phyloP scores from a whole-genome alignment of 116 monocot species.

The Zostera marina region DNA sequence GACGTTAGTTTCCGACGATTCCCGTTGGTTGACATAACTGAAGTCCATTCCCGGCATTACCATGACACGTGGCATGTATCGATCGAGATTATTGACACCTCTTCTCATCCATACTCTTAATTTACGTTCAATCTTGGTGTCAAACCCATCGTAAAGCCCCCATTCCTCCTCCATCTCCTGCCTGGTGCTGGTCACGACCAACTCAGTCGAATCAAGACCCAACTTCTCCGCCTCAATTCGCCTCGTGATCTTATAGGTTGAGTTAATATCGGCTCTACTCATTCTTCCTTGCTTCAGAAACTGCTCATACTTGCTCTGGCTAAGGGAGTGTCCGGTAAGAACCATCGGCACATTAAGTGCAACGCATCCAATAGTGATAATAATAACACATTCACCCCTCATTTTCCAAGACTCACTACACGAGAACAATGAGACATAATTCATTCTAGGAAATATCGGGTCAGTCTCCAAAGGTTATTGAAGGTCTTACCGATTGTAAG shows the following conservation, averaged over 20 bases:
- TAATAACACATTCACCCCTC: too few relatives aligned
- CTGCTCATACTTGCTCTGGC: conserved; percentile 77
- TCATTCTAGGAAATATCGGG: too few relatives aligned
- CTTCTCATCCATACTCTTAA: conserved; percentile 35
- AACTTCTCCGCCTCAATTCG: conserved; percentile 63
- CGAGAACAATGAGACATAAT: too few relatives aligned
- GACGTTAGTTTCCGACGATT: conserved; percentile 18
- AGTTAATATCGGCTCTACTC: conserved; percentile 30
- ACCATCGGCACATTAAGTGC: conserved; percentile 64
- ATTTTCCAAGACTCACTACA: too few relatives aligned
- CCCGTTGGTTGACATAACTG: conserved; percentile 38
- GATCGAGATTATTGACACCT: conserved; percentile 46
- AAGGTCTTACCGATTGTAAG: too few relatives aligned
- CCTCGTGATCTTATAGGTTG: conserved; percentile 43
- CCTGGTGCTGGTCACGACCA: conserved; percentile 64
- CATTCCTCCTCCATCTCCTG: conserved; percentile 84
- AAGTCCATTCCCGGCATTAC: conserved; percentile 83
- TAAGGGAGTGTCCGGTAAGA: conserved; percentile 66
- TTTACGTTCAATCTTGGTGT: conserved; percentile 42
- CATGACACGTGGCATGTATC: conserved; percentile 53
- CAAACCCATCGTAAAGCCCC: conserved; percentile 75
- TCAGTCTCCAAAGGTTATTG: too few relatives aligned
- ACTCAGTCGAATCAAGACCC: conserved; percentile 46
- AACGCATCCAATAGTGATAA: too few relatives aligned
- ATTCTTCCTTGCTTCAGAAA: conserved; percentile 53